Evolutionary conservation across 2,329 filamentous ascomycete genomes (phyloP), one percentile per base, ranked within the genome.

Genomic region (Cladophialophora carrionii): DNA sequence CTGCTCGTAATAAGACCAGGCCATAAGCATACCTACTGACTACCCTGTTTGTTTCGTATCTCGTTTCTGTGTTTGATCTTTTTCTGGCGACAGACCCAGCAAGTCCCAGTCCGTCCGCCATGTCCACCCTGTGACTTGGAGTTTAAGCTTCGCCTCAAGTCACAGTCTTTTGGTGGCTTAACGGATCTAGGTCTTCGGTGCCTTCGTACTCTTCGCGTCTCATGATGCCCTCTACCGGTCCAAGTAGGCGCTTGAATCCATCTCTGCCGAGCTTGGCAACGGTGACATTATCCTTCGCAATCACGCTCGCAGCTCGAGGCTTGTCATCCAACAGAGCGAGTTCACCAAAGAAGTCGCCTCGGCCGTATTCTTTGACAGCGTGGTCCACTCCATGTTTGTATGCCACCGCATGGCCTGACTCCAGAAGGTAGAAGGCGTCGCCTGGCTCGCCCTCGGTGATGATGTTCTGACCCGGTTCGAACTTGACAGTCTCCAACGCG

Each of bases 261-360:
- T 92, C 91, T 79, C 97, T 96, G 71, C 92, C 92, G 55, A 99
- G 82, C 56, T 89, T 92, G 4, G 94, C 95, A 57, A 98, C 91
- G 81, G 97, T 98, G 76, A 96, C 90, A 68, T 96, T 91, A 6
- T 90, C 90, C 77, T 87, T 85, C 72, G 91, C 91, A 54, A 96
- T 82, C 59, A 99, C 88, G 71, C 90, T 96, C 57, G 95, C 95
- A 43, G 94, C 94, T 74, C 95, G 88, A 8, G 95, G 95, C 61
- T 92, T 91, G 75, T 99, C 94, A 72, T 98, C 96, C 71, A 98
- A 83, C 74, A 99, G 80, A 6, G 95, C 95, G 67, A 99, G 83
- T 79, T 99, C 95, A 68, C 95, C 95, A 79, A 99, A 99, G 82
- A 95, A 99, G 74, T 97, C 95, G 32, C 95, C 95, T 78, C 96